These are phyloP conservation scores for Venturia asperata DNA, from an alignment of 2,329 filamentous ascomycete species.

Conservation along the genomic window DNA sequence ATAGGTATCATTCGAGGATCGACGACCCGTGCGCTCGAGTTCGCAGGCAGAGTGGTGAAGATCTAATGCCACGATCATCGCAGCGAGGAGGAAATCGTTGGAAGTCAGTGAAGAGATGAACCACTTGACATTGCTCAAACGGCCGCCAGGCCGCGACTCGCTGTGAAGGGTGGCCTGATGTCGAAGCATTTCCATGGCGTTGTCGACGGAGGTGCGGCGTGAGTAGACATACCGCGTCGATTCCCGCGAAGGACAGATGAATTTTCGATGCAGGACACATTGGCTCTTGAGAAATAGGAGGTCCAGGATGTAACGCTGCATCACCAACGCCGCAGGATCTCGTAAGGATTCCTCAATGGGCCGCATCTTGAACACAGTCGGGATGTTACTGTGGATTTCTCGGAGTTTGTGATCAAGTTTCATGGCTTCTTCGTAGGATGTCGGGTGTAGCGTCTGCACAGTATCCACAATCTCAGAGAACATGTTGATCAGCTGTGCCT, in stretches of 20 bases:
- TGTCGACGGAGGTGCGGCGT: constrained; percentile 74
- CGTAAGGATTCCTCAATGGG: constrained; percentile 65
- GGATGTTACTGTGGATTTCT: constrained; percentile 57
- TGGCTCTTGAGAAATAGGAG: constrained; percentile 83
- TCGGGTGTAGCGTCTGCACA: constrained; percentile 55
- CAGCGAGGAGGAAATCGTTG: constrained; percentile 78
- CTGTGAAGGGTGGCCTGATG: constrained; percentile 69
- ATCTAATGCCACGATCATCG: constrained; percentile 77
- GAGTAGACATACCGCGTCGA: constrained; percentile 80
- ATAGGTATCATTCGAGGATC: constrained; percentile 32
- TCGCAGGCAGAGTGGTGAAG: constrained; percentile 63
- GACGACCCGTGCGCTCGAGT: constrained; percentile 34
- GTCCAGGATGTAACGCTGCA: constrained; percentile 77
- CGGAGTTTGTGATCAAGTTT: constrained; percentile 52
- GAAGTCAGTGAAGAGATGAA: constrained; percentile 72
- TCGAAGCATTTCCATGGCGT: constrained; percentile 71
- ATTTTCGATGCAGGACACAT: constrained; percentile 82
- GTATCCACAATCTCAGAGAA: constrained; percentile 65
- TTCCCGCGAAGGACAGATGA: constrained; percentile 67
- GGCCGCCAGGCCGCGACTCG: constrained; percentile 65
- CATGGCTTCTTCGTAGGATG: constrained; percentile 55
- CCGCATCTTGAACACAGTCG: constrained; percentile 71
- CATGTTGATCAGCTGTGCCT: constrained; percentile 59
- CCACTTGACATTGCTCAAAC: constrained; percentile 67
- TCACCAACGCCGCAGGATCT: constrained; percentile 62